Conservation (phyloP, 345 rosid genomes). For the Camelina neglecta region DNA sequence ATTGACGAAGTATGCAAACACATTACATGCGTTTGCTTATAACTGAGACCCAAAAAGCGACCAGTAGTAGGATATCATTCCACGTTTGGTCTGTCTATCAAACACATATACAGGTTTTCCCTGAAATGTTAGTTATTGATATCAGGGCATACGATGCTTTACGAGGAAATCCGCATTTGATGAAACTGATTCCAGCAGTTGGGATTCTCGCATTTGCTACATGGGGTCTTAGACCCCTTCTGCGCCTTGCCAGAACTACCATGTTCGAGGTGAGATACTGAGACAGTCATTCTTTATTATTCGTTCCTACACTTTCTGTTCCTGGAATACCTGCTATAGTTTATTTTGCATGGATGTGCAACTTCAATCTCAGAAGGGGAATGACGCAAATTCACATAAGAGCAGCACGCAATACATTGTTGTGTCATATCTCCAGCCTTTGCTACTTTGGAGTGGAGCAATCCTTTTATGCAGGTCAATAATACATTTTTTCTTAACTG, state of each 20-base stretch:
- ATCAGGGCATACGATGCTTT: constrained; percentile 66
- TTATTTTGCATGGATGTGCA: constrained; percentile 16
- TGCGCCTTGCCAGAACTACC: constrained; percentile 58
- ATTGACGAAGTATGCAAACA: constrained; percentile 1
- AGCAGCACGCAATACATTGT: constrained; percentile 57
- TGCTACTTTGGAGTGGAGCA: constrained; percentile 85
- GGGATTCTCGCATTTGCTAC: constrained; percentile 76
- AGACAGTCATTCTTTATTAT: constrained; percentile 23
- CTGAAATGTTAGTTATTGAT: constrained; percentile 27
- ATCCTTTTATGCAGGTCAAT: constrained; percentile 81
- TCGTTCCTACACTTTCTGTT: constrained; percentile 20
- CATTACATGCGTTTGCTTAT: constrained; percentile 12
- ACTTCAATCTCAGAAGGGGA: constrained; percentile 52
- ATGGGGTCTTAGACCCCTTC: constrained; percentile 84
- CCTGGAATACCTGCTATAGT: constrained; percentile 23
- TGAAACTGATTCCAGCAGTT: constrained; percentile 68
- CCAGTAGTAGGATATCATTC: not conserved
- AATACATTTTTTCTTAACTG: not conserved
- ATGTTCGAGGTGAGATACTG: constrained; percentile 53
- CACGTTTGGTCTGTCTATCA: not conserved
- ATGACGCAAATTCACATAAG: constrained; percentile 71
- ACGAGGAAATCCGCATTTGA: constrained; percentile 55
- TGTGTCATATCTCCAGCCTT: constrained; percentile 83
- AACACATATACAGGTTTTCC: not conserved
- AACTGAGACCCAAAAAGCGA: constrained; percentile 12